phyloP scores from a whole-genome alignment of 495 filamentous ascomycete species.

The Lepraria neglecta region DNA sequence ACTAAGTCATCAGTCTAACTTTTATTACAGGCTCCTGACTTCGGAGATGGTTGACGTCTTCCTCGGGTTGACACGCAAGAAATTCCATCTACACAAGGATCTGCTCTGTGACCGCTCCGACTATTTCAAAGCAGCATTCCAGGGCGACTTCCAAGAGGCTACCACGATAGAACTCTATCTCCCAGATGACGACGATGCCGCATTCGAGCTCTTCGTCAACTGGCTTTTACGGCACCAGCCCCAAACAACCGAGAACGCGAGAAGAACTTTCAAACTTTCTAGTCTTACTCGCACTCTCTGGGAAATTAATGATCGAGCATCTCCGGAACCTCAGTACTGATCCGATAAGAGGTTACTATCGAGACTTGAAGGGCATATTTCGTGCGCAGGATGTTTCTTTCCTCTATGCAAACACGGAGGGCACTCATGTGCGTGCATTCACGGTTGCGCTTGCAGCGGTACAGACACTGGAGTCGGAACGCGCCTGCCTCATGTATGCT shows the following conservation, averaged over 20 bases:
- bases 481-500: too few species aligned
- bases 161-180: constrained; percentile 19
- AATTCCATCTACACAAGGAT: constrained; percentile 23
- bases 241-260: background rate
- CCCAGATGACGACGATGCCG: constrained; percentile 34
- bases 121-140: constrained; percentile 24
- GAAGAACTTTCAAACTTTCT: background rate
- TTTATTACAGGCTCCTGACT: background rate
- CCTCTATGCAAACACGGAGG: background rate
- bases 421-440: background rate
- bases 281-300: background rate
- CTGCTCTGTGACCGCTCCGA: constrained; percentile 20
- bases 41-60: constrained; percentile 11
- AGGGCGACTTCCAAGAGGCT: constrained; percentile 21
- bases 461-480: background rate
- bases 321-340: background rate
- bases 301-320: background rate
- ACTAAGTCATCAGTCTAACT: too few species aligned
- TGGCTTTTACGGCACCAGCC: constrained; percentile 19
- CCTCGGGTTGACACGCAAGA: constrained; percentile 20
- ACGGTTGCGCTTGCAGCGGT: background rate
- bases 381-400: background rate
- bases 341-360: constrained; percentile 4
- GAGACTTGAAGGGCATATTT: background rate
- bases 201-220: constrained; percentile 25